These are phyloP conservation scores for Phragmites australis DNA, from an alignment of 176 grass and related monocot species.

Conservation along the genomic window DNA sequence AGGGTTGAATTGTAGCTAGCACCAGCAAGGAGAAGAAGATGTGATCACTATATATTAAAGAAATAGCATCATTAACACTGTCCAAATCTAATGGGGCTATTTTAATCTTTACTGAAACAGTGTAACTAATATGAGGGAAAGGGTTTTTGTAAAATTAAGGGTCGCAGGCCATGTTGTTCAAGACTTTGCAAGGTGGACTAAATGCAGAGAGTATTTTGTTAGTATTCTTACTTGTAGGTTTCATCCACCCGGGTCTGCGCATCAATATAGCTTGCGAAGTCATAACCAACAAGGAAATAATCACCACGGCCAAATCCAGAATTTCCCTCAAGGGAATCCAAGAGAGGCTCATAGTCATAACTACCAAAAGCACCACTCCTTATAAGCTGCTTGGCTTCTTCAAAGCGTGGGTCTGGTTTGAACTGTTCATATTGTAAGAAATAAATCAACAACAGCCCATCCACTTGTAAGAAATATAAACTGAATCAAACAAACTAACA, in stretches of 20 bases:
- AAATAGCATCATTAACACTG: neutral
- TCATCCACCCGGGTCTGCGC: slow-evolving; percentile 74
- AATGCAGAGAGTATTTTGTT: slow-evolving; percentile 19
- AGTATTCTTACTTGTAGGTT: slow-evolving; percentile 92
- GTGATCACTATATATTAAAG: neutral
- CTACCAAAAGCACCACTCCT: slow-evolving; percentile 78
- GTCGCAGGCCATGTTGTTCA: slow-evolving; percentile 17
- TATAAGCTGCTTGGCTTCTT: slow-evolving; percentile 86
- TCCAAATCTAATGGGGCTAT: neutral
- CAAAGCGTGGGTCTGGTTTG: slow-evolving; percentile 89
- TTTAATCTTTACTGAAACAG: neutral
- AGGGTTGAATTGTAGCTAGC: slow-evolving; percentile 13
- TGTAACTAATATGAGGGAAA: neutral
- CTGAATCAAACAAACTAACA: slow-evolving; percentile 13
- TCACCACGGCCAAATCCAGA: slow-evolving; percentile 94
- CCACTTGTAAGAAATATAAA: slow-evolving; percentile 9
- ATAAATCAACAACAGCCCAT: slow-evolving; percentile 35
- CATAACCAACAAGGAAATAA: slow-evolving; percentile 97
- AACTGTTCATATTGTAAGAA: slow-evolving; percentile 59
- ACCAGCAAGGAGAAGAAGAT: neutral
- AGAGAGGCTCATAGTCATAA: slow-evolving; percentile 82
- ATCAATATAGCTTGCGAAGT: slow-evolving; percentile 94
- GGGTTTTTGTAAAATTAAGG: neutral
- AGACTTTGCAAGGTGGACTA: neutral
- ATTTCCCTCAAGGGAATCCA: slow-evolving; percentile 92